Conservation (phyloP, 2,329 filamentous ascomycete species). For the Moelleriella libera region DNA sequence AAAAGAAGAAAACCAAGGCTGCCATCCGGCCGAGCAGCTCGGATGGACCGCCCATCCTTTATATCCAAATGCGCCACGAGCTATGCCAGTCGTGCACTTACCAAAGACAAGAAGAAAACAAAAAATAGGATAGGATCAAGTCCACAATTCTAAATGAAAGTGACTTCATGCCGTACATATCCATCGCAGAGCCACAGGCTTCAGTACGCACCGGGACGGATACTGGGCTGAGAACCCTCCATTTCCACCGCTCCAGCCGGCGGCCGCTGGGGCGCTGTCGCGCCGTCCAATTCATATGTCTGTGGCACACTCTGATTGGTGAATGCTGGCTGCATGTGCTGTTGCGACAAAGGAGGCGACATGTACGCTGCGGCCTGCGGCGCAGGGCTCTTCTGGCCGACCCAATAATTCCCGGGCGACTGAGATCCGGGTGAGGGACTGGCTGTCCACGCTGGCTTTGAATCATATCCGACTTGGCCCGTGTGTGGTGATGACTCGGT, state of each 20-base stretch:
- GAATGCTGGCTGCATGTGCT: neutral
- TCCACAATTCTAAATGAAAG: no score
- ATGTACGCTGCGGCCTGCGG: neutral
- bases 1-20: no score
- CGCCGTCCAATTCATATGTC: slow-evolving; percentile 10
- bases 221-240: neutral
- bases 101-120: no score
- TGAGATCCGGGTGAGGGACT: slow-evolving; percentile 1
- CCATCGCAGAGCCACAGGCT: no score
- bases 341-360: neutral
- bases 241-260: neutral
- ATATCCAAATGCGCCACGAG: no score
- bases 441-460: slow-evolving; percentile 5
- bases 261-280: neutral
- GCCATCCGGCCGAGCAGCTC: no score
- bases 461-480: slow-evolving; percentile 2
- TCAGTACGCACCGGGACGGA: no score
- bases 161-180: no score
- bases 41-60: no score
- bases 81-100: no score
- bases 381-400: no score
- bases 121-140: no score
- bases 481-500: slow-evolving; percentile 9
- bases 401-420: neutral
- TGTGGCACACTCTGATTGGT: neutral